Percentiles rank a stretch among this genome's conserved stretches.
Conservation (phyloP, 805 yeast species). For the Saccharomycopsis sp. region DNA sequence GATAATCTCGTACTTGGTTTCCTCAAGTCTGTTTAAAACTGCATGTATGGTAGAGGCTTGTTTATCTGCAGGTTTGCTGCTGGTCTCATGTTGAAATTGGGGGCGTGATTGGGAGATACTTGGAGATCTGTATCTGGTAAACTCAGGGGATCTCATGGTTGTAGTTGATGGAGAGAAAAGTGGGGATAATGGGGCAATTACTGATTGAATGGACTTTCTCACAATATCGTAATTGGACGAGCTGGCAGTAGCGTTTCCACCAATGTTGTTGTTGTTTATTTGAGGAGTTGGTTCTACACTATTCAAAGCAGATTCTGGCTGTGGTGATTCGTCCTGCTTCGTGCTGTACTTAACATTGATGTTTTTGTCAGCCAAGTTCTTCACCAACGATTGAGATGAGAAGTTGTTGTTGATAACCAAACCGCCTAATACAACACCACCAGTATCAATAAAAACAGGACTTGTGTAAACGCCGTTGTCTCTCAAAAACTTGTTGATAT, state of each 20-base stretch:
- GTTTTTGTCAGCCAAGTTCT: slow-evolving; percentile 11
- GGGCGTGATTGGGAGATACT: background rate
- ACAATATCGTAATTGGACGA: slow-evolving; percentile 16
- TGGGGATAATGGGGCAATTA: slow-evolving; percentile 3
- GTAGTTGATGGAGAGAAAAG: slow-evolving; percentile 5
- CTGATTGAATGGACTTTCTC: slow-evolving; percentile 9
- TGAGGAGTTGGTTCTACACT: background rate
- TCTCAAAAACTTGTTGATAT: slow-evolving; percentile 17
- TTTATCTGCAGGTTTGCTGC: background rate
- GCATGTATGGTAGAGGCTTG: background rate
- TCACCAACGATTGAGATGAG: slow-evolving; percentile 13
- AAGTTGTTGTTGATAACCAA: slow-evolving; percentile 15
- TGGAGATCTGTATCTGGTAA: slow-evolving; percentile 1
- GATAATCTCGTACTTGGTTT: slow-evolving; percentile 5
- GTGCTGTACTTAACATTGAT: slow-evolving; percentile 3
- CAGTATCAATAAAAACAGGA: slow-evolving; percentile 17
- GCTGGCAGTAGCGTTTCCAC: slow-evolving; percentile 6
- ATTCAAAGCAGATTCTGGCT: background rate
- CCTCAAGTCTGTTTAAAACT: background rate
- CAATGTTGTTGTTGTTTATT: background rate
- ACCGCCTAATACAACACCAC: slow-evolving; percentile 17
- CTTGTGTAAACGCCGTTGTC: slow-evolving; percentile 21
- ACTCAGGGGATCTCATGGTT: background rate
- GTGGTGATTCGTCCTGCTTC: background rate
- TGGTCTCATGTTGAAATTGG: background rate